Conservation (phyloP, 768 basidiomycete species). For the Kwoniella pini region DNA sequence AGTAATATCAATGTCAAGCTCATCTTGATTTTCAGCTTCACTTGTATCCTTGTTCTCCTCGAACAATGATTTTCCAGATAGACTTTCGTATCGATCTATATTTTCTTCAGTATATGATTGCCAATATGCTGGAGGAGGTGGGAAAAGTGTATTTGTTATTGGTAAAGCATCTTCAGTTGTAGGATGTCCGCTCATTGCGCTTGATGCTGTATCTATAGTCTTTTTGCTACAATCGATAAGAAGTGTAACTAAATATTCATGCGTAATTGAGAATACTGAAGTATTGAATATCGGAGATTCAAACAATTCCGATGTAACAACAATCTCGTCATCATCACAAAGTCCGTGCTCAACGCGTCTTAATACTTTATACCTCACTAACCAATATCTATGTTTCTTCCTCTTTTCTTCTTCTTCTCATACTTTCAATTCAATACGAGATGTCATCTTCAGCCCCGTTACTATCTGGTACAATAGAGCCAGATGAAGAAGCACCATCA, state of each 20-base stretch:
- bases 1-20: background rate
- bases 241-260: too few relatives aligned
- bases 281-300: background rate
- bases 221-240: too few relatives aligned
- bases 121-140: slow-evolving; percentile 43
- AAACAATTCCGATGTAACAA: background rate
- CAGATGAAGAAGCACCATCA: slow-evolving; percentile 64
- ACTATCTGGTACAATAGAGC: slow-evolving; percentile 73
- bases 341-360: background rate
- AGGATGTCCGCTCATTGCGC: slow-evolving; percentile 6
- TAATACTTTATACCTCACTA: too few relatives aligned
- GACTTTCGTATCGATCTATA: slow-evolving; percentile 19
- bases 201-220: too few relatives aligned
- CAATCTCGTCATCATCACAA: background rate
- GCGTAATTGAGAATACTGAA: too few relatives aligned
- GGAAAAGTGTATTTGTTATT: slow-evolving; percentile 48
- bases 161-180: slow-evolving; percentile 13
- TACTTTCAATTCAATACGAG: background rate
- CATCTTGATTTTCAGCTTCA: background rate
- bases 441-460: slow-evolving; percentile 60
- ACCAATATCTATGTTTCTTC: background rate
- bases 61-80: slow-evolving; percentile 16
- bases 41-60: slow-evolving; percentile 15
- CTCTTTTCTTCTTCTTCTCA: background rate
- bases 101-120: slow-evolving; percentile 30